phyloP scores from a whole-genome alignment of 495 filamentous ascomycete genomes.

The Arthonia radiata region DNA sequence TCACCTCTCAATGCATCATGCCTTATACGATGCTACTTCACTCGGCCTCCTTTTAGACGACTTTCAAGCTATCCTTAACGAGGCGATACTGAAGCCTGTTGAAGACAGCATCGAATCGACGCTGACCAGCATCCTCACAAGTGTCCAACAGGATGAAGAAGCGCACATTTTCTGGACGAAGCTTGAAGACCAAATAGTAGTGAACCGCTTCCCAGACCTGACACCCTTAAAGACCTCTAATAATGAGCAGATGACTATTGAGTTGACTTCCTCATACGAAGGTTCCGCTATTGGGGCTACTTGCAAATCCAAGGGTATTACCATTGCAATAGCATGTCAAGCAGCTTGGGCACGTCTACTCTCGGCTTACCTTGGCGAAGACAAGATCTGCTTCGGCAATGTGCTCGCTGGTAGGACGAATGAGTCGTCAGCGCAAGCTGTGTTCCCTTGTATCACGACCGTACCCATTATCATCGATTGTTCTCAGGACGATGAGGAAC shows the following conservation, averaged over 20 bases:
- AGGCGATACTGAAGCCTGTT: conserved; percentile 5
- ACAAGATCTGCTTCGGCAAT: conserved; percentile 40
- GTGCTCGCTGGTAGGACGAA: conserved; percentile 42
- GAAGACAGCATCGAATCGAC: conserved; percentile 11
- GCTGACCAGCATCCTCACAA: conserved; percentile 11
- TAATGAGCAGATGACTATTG: conserved; percentile 14
- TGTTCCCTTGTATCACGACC: conserved; percentile 53
- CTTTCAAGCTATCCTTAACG: conserved; percentile 19
- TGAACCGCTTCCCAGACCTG: conserved; percentile 43
- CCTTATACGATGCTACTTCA: conserved; percentile 55
- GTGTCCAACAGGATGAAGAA: conserved; percentile 9
- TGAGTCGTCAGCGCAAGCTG: conserved; percentile 22
- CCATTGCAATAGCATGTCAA: conserved; percentile 44
- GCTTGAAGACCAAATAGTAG: conserved; percentile 22
- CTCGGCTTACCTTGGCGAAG: conserved; percentile 45
- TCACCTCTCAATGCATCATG: conserved; percentile 39
- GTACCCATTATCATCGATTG: conserved; percentile 35
- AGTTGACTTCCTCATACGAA: conserved; percentile 15
- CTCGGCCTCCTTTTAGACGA: conserved; percentile 33
- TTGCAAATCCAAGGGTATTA: conserved; percentile 29
- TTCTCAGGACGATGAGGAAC: conserved; percentile 21
- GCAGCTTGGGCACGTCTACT: conserved; percentile 51
- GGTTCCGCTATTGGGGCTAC: conserved; percentile 22
- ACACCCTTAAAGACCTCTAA: conserved; percentile 27
- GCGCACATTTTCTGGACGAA: conserved; percentile 35